phyloP scores from a whole-genome alignment of 1,139 yeast species.

The Diutina siamensis region DNA sequence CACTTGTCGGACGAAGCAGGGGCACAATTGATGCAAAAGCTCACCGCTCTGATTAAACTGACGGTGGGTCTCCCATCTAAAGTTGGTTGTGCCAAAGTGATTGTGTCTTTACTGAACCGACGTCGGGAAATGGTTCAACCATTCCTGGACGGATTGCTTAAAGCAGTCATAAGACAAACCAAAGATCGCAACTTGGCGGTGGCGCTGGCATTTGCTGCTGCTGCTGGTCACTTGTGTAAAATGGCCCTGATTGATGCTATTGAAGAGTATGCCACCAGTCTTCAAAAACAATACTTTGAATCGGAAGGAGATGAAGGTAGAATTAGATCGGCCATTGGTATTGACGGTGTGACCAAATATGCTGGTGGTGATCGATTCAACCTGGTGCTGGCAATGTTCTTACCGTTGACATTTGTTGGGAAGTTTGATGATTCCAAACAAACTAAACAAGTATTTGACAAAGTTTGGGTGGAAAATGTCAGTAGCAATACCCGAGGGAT shows the following conservation, averaged over 20 bases:
- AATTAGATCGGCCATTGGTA: conserved; percentile 47
- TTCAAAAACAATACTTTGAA: conserved; percentile 52
- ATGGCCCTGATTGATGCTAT: conserved; percentile 45
- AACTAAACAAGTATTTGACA: conserved; percentile 39
- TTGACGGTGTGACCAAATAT: conserved; percentile 58
- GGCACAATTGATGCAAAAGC: conserved; percentile 23
- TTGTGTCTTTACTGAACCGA: conserved; percentile 52
- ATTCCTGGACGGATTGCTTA: conserved; percentile 51
- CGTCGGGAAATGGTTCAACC: conserved; percentile 45
- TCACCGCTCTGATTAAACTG: conserved; percentile 42
- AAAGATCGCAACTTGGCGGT: conserved; percentile 65
- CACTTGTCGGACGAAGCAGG: conserved; percentile 10
- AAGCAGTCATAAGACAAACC: conserved; percentile 46
- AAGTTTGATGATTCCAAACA: conserved; percentile 48
- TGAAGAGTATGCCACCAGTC: conserved; percentile 38
- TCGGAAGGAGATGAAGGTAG: conserved; percentile 35
- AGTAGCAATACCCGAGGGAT: conserved; percentile 64
- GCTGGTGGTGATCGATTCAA: conserved; percentile 56
- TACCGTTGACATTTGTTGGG: conserved; percentile 76
- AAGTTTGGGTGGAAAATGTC: conserved; percentile 74
- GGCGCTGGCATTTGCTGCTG: conserved; percentile 63
- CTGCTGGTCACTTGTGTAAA: conserved; percentile 72
- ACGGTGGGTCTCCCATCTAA: conserved; percentile 89
- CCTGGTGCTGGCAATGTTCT: conserved; percentile 47
- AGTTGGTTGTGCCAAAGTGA: conserved; percentile 72